phyloP scores from a whole-genome alignment of 2,329 filamentous ascomycete genomes.

The Colletotrichum sp. region DNA sequence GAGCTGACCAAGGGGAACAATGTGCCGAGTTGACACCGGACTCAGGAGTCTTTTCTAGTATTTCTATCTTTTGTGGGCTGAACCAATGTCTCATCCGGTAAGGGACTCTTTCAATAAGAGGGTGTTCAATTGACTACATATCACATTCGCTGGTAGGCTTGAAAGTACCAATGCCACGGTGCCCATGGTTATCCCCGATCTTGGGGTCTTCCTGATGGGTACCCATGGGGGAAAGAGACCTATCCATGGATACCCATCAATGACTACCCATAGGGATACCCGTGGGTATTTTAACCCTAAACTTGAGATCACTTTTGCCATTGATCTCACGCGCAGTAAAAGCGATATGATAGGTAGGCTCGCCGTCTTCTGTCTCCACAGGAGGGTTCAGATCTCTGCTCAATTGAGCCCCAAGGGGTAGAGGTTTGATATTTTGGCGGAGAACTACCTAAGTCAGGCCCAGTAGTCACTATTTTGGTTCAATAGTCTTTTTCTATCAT shows the following conservation, averaged over 20 bases:
- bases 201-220: no score
- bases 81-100: neutral
- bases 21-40: neutral
- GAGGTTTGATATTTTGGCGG: neutral
- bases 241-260: no score
- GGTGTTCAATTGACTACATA: neutral
- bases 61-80: no score
- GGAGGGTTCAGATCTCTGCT: neutral
- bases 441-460: neutral
- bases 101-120: neutral
- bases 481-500: neutral
- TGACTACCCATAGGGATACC: no score
- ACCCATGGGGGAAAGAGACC: no score
- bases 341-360: neutral
- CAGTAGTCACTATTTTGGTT: neutral
- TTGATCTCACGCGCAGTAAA: accelerated
- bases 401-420: accelerated
- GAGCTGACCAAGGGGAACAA: neutral
- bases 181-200: no score
- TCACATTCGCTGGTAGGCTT: no score
- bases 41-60: neutral
- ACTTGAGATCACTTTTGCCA: accelerated
- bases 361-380: neutral
- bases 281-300: neutral
- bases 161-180: no score